These are phyloP conservation scores for Blastocystis sp. DNA, from an alignment of 352 stramenopile genomes.

Conservation along the genomic window DNA sequence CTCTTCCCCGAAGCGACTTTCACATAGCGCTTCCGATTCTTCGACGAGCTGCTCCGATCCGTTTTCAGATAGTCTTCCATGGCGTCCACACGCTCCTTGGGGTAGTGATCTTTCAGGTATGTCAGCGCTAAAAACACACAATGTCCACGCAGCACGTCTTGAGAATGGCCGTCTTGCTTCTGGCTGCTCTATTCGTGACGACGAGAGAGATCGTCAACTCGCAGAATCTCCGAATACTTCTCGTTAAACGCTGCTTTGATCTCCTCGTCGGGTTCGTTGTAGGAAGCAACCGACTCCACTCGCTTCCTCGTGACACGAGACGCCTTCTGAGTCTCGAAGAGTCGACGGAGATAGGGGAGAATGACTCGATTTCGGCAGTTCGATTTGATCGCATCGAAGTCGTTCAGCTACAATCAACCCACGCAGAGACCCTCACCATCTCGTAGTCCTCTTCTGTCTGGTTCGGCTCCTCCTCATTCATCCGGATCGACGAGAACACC, in stretches of 20 bases:
- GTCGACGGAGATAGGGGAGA: slow-evolving; percentile 6
- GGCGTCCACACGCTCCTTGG: background rate
- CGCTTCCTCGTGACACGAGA: background rate
- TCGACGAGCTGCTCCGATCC: background rate
- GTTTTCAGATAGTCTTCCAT: slow-evolving; percentile 28
- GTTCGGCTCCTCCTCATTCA: background rate
- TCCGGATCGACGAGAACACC: background rate
- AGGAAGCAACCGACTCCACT: background rate
- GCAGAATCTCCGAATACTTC: background rate
- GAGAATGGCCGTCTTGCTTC: background rate
- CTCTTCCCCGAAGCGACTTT: slow-evolving; percentile 35
- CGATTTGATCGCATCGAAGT: background rate
- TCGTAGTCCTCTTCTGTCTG: slow-evolving; percentile 1
- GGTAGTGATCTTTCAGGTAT: slow-evolving; percentile 24
- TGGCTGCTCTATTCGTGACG: background rate
- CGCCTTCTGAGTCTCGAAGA: slow-evolving; percentile 45
- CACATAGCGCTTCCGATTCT: slow-evolving; percentile 36
- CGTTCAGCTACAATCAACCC: background rate
- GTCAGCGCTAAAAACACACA: background rate
- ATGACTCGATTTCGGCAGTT: slow-evolving; percentile 38
- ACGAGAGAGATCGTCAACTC: background rate
- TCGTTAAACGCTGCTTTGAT: slow-evolving; percentile 14
- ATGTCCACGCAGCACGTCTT: background rate
- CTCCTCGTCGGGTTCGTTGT: background rate
- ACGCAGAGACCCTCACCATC: background rate